Base-by-base conservation (phyloP, 192 early-diverging fungal species). In the Spinellus fusiger region DNA sequence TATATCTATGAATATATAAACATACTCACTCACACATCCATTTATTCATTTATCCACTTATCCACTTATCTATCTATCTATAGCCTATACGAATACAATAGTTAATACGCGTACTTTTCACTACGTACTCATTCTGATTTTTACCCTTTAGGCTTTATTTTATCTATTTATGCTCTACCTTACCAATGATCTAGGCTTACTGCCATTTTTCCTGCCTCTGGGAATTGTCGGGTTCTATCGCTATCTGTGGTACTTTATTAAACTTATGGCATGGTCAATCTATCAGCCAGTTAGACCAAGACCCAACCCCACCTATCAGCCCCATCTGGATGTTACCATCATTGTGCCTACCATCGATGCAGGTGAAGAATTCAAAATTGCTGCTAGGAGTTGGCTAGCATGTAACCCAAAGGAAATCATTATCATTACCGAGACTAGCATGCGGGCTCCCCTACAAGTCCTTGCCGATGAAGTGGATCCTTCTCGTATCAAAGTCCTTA, bases 311-410 rank as follows among this genome's bases (percentile, higher is more conserved):
- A 66, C 72, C 8, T 82, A 77, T 57, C 54, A 7, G 38, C 38
- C 80, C 0, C 52, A 52, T n/a, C 61, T 76, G 25, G 81, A 84
- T 29, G 82, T 84, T 3, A 84, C 82, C 16, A 83, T 84, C 51
- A 29, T 84, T 37, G 81, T 84, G 16, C 79, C 81, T 1, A 84
- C 82, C 23, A 84, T 84, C 58, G 82, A 84, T 65, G 79, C 81
- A 1, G 82, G 82, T 25, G 81, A 77, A 12, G 81, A 84, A 56
- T 83, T 83, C 71, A 77, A 80, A 32, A 60, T 77, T 49, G 82
- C 82, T 25, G 64, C 83, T 9, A 62, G 65, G 28, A 75, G 73
- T 35, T 84, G 82, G 82, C 69, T 84, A 25, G 61, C 62, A 4
- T 64, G 56, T 66, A 38, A 79, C 12, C 82, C 82, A 1, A 79